Evolutionary conservation across 257 asterid species (phyloP).

Genomic region (Solanum appendiculatum): DNA sequence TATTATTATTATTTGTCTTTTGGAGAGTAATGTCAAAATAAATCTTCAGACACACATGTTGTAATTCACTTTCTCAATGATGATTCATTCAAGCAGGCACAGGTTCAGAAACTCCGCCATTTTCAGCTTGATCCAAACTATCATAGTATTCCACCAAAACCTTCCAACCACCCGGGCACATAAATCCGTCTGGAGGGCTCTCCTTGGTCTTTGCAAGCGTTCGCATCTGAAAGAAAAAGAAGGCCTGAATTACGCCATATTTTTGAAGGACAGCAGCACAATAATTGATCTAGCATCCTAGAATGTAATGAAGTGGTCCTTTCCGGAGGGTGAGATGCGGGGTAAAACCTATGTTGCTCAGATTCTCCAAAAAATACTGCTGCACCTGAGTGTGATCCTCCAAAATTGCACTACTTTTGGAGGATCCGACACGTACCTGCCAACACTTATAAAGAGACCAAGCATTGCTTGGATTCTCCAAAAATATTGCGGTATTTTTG

Average conservation of each 20-base stretch:
- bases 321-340: background rate
- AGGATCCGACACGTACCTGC: background rate
- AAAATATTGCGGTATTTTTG: background rate
- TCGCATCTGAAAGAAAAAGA: conserved; percentile 50
- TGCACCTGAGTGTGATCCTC: background rate
- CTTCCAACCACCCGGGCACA: conserved; percentile 97
- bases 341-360: background rate
- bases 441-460: background rate
- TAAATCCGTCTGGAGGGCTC: conserved; percentile 86
- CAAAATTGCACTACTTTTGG: background rate
- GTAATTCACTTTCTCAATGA: background rate
- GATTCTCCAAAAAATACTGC: background rate
- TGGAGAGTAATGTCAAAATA: background rate
- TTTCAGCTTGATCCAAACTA: conserved; percentile 47
- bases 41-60: background rate
- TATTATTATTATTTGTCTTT: background rate
- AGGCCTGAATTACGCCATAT: background rate
- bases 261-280: background rate
- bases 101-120: conserved; percentile 41
- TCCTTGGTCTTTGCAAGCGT: conserved; percentile 74
- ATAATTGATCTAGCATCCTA: background rate
- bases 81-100: conserved; percentile 34
- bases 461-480: background rate
- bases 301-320: background rate
- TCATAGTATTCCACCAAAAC: conserved; percentile 87